These are phyloP conservation scores for Globisporangium irregulare DNA, from an alignment of 352 stramenopile genomes.

Conservation along the genomic window DNA sequence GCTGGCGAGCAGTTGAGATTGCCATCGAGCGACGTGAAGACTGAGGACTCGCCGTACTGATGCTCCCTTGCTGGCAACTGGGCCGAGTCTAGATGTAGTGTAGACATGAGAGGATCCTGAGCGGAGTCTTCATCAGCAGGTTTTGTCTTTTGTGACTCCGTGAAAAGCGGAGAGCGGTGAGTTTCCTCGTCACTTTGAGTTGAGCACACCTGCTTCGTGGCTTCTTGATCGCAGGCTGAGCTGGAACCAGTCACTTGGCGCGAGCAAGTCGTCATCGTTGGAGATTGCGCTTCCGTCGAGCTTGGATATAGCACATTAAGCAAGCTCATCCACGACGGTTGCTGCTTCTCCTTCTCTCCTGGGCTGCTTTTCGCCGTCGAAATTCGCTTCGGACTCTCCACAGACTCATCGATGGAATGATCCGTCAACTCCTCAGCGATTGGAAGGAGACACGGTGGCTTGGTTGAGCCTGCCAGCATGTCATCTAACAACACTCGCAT, in stretches of 20 bases:
- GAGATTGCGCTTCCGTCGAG: not conserved
- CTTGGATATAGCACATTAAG: not conserved
- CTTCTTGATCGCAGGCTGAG: too few species aligned
- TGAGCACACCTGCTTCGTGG: too few species aligned
- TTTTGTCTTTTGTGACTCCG: too few species aligned
- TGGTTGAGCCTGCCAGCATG: not conserved
- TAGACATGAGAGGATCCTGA: not conserved
- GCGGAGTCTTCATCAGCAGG: not conserved
- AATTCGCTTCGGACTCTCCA: not conserved
- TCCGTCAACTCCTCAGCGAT: not conserved
- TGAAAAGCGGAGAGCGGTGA: not conserved
- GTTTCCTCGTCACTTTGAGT: not conserved
- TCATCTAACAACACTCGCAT: constrained; percentile 1
- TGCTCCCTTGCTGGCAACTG: not conserved
- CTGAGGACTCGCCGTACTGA: not conserved
- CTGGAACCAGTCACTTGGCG: not conserved
- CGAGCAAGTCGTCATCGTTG: not conserved
- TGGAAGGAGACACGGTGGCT: not conserved
- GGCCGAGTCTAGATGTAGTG: not conserved
- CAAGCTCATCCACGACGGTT: constrained; percentile 7
- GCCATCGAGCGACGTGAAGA: constrained; percentile 4
- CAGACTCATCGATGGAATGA: not conserved
- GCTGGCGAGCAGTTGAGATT: constrained; percentile 1
- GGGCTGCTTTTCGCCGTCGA: not conserved
- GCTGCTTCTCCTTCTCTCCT: not conserved